Evolutionary conservation across 805 yeast species (phyloP), one percentile per base, ranked within the genome.

Genomic region (Yarrowia sp.): DNA sequence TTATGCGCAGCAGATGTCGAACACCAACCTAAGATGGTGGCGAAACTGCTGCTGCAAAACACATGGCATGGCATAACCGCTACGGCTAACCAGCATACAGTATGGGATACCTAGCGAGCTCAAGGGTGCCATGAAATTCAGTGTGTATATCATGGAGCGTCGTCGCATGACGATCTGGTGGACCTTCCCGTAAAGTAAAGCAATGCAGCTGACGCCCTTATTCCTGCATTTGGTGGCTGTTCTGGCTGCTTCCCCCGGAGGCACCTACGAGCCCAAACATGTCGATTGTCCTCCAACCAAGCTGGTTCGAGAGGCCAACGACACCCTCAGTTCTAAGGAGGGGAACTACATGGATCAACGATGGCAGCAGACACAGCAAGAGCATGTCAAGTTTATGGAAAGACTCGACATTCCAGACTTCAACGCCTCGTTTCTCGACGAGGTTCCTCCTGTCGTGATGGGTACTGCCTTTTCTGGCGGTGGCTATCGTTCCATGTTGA

Each of bases 401-500:
- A 74, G 79, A 16, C 76, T 80, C 24, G 77, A 77, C 62, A 66
- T 84, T 71, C 70, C 76, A 8, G 84, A 79, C 65, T 81, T 83
- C 66, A 78, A 81, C 65, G 79, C 81, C 1, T 47, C 55, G 9
- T 47, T 47, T 6, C 38, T 47, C 13, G 55, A 47, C 18, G 55
- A 47, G 5, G 64, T 70, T 56, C 65, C 70, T 14, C 51, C 67
- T 3, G 44, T 72, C 44, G 65, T 64, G 2, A 65, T 73, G 38
- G 80, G 78, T 4, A 63, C 75, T 3, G 85, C 90, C 8, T 84
- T 85, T 66, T 83, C 90, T 18, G 97, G 97, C 44, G 97, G 97
- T 67, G 97, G 97, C 4, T 91, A 88, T 71, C 79, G 97, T 64
- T 93, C 96, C 29, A 88, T 90, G 89, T 73, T 90, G 46, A 74